Evolutionary conservation across 768 basidiomycete genomes (phyloP), one percentile per base, ranked within the genome.

Genomic region (Wakefieldia striispora): DNA sequence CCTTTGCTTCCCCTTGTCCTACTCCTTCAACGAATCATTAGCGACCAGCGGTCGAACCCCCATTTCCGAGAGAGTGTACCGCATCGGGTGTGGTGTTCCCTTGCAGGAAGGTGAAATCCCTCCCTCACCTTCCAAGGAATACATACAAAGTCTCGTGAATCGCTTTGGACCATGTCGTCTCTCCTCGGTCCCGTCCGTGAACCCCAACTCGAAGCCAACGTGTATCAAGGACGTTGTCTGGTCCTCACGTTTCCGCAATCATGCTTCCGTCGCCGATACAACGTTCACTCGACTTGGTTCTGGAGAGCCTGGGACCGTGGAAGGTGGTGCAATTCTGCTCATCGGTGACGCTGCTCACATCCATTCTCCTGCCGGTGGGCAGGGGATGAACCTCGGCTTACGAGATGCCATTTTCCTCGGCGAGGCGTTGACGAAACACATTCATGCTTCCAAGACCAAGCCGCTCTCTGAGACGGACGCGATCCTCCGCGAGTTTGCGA

Each of bases 371-470:
- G 69, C 72, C 2, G 79, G 81, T 3, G 81, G 80, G 1, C 80
- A 82, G 53, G 81, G 81, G 7, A 78, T 82, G 79, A 81, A 81
- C 51, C 72, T 82, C 21, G 79, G 80, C 10, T 60, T 82, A 20
- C 72, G 80, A 11, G 80, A 82, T 47, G 79, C 75, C 1, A 54
- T 80, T 13, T 66, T 70, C 40, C 66, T 81, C 12, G 79, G 73
- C 5, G 69, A 74, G 14, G 69, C 62, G 0, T 57, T 82, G 40
- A 59, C 62, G 20, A 62, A 68, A 26, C 76, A 77, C 56, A 47
- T 73, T 1, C 56, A 46, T 6, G 58, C 56, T 4, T 7, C 53
- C 8, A 49, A 58, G 29, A 50, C 47, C 6, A 29, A 39, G 20
- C 26, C 58, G 0, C 43, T 55, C 4, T 26, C 53, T 1, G 62